Base-by-base conservation (phyloP, 1,284 basidiomycete genomes). In the Ceratobasidium sp. region DNA sequence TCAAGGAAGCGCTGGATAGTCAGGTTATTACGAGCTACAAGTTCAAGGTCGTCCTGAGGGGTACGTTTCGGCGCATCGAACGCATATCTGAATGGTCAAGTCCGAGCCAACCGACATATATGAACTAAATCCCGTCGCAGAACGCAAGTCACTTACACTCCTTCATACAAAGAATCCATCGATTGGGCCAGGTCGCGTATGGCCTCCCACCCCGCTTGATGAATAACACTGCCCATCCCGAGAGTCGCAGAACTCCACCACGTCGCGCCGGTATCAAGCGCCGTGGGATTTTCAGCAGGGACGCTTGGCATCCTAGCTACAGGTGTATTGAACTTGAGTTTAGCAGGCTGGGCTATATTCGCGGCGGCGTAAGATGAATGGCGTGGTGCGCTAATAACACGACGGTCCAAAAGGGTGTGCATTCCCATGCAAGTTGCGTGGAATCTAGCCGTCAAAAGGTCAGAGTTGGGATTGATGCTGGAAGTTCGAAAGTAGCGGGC, bases 1-100 rank as follows among this genome's bases (percentile, higher is more conserved):
- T 71, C 67, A 28, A 71, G 67, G 46, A 71, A 71, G 28, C 57
- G 54, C 43, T 71, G 67, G 18, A 71, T 43, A n/a, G 55, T 50
- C 16, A 70, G n/a, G 35, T 70, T 70, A 23, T 70, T 70, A 28
- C 66, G 66, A 38, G 66, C 58, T 6, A 70, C 66, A 26, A 58
- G 54, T 30, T 70, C 66, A 30, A 70, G 54, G 35, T 41, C 46
- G 35, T 70, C 54, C 21, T 58, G 41, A 23, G 66, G 66, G 28
- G 52, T 58, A 13, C 66, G 66, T 11, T 58, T 70, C 1, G 66
- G 66, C 41, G 66, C 66, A 58, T 70, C n/a, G 44, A 70, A 70
- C 11, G 66, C 32, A 38, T 70, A 70, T 70, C 66, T 70, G 23
- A 16, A 21, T 8, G 26, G 5, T n/a, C n/a, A n/a, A n/a, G n/a